Base-by-base conservation (phyloP, 202 grass and related monocot genomes). In the Alloteropsis angusta region DNA sequence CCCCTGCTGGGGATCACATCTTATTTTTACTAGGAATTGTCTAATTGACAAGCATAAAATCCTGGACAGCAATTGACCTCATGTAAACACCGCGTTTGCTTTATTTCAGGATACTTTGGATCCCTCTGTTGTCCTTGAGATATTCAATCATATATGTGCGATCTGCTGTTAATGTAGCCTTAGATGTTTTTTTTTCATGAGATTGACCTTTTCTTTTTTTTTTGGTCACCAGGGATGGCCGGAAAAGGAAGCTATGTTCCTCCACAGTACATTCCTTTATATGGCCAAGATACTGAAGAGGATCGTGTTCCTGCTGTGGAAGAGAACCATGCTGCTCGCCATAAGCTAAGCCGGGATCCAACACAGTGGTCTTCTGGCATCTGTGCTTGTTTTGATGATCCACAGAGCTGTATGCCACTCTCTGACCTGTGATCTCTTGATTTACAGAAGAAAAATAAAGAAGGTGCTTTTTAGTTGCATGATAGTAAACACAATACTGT, bases 371-470 rank as follows among this genome's bases (percentile, higher is more conserved):
- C 94, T 84, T 93, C 94, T 72, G 94, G 94, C 84, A 93, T 97
- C 68, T 97, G 89, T 97, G 91, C 91, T 84, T 97, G 94, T 87
- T 97, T 84, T 85, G 91, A 94, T 65, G 91, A 97, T 83, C 88
- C 89, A 63, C 82, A 84, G 64, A 94, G 91, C 82, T 97, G 94
- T 97, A 97, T 85, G 91, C 76, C 77, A 85, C 85, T 93, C 60
- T 91, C 81, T 91, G 74, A 88, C 61, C 76, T 85, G 41, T 88
- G 84, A 85, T 28, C 71, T 68, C 83, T 87, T 87, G 86, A 89
- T 87, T 89, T 91, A 83, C 74, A 84, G 70, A 87, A 89, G 83
- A 59, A 83, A 52, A 93, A 78, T 65, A 83, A 84, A 72, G 75
- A 94, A 88, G 59, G 81, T 93, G 85, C 86, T 82, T 65, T 85